Conservation (phyloP, 2,329 filamentous ascomycete genomes). For the Cercospora brassicicola region DNA sequence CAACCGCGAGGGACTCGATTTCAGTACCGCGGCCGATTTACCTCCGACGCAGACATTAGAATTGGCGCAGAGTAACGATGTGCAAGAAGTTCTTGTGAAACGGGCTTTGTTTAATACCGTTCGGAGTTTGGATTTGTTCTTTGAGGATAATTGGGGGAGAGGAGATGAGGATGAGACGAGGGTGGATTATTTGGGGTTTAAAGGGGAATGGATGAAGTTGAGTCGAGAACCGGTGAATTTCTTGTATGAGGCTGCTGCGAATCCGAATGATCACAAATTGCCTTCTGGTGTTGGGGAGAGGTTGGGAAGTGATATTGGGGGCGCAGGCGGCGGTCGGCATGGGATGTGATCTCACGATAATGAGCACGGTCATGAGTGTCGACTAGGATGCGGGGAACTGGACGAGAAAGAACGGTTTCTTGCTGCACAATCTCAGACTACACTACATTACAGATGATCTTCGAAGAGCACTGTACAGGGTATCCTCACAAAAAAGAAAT, state of each 20-base stretch:
- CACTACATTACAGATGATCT: background rate
- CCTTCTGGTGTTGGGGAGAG: constrained; percentile 41
- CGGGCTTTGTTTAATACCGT: constrained; percentile 86
- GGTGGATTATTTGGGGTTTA: constrained; percentile 84
- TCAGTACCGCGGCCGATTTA: constrained; percentile 62
- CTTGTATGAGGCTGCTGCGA: constrained; percentile 89
- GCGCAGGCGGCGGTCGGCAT: constrained; percentile 32
- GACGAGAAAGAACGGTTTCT: background rate
- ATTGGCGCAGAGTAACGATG: constrained; percentile 71
- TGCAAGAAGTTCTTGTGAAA: constrained; percentile 85
- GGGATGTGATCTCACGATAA: constrained; percentile 12
- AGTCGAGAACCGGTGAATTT: constrained; percentile 82
- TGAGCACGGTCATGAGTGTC: background rate
- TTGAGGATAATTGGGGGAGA: constrained; percentile 80
- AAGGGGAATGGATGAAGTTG: constrained; percentile 87
- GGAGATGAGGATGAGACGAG: constrained; percentile 78
- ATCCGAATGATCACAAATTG: constrained; percentile 77
- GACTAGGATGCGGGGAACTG: background rate
- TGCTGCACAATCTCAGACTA: background rate
- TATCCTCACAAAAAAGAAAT: constrained; percentile 6
- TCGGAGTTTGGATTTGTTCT: constrained; percentile 79
- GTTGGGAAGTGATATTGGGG: constrained; percentile 38
- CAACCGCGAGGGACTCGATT: constrained; percentile 87
- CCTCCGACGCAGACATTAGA: constrained; percentile 72
- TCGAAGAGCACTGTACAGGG: constrained; percentile 11